A percentile compares a stretch with the other conserved stretches of the same genome.
Conservation (phyloP, 2,329 filamentous ascomycete species). For the Alternaria novae-zelandiae region DNA sequence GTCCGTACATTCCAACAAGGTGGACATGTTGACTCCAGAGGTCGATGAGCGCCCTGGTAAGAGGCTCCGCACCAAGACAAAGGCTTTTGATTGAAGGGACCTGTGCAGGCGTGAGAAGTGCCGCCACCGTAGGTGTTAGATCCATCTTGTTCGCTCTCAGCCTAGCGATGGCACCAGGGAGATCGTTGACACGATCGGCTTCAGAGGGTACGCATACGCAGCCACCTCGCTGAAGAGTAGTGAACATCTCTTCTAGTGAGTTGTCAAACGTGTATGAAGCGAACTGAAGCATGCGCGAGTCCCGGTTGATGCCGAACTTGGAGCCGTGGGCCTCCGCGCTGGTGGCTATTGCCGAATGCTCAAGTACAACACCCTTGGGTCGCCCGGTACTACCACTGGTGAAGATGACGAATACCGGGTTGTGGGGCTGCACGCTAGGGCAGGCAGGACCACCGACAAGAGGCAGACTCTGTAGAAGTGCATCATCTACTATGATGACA, state of each 20-base stretch:
- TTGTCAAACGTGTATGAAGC: slow-evolving; percentile 62
- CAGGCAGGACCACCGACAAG: slow-evolving; percentile 18
- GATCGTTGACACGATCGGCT: slow-evolving; percentile 59
- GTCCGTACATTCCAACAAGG: slow-evolving; percentile 42
- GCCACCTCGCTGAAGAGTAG: slow-evolving; percentile 59
- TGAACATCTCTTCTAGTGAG: slow-evolving; percentile 62
- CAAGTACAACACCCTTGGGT: slow-evolving; percentile 44
- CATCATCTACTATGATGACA: slow-evolving; percentile 40
- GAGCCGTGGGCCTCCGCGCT: slow-evolving; percentile 40
- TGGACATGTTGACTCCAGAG: slow-evolving; percentile 30
- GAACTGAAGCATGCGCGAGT: slow-evolving; percentile 47
- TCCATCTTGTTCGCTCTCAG: slow-evolving; percentile 47
- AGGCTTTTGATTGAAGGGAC: slow-evolving; percentile 55
- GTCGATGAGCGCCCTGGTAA: slow-evolving; percentile 41
- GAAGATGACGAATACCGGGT: slow-evolving; percentile 43
- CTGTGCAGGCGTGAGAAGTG: slow-evolving; percentile 52
- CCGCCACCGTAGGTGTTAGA: slow-evolving; percentile 66
- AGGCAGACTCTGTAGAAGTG: slow-evolving; percentile 45
- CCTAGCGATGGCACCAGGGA: slow-evolving; percentile 51
- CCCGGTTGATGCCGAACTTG: slow-evolving; percentile 31
- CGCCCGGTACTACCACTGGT: slow-evolving; percentile 42
- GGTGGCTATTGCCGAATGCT: slow-evolving; percentile 41
- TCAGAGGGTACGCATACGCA: slow-evolving; percentile 63
- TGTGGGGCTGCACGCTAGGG: slow-evolving; percentile 29
- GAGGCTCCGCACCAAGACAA: slow-evolving; percentile 54